Evolutionary conservation across 2,329 filamentous ascomycete species (phyloP), one percentile per base, ranked within the genome.

Genomic region (Thelonectria olida): DNA sequence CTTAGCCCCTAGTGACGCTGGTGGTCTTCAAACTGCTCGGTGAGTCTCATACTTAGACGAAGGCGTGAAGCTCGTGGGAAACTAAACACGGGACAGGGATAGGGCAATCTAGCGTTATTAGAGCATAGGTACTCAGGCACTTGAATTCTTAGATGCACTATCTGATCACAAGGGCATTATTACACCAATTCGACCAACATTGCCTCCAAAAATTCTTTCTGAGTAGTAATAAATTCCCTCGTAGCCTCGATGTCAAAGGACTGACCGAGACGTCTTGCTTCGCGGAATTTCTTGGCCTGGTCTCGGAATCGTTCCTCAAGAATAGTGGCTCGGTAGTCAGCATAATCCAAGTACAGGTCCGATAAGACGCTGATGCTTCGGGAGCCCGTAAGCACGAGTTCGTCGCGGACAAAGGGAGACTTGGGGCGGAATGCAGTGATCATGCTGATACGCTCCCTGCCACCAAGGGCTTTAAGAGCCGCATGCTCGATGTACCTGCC

Each of bases 401-500:
- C 86, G 67, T 90, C 88, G n/a, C 79, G 80, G 42, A 85, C 68
- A n/a, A 76, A 76, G 4, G 86, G 78, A 36, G 79, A 82, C 51
- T 81, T 82, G 1, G 88, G 86, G 12, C 88, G 81, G 77, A 89
- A 90, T 3, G 85, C 87, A 0, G 88, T 90, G 53, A 90, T 87
- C 78, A 88, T 87, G 50, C 81, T 86, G 75, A 90, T 89, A 38
- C 88, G 84, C 73, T 90, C 88, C 17, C 81, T 81, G 8, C 80
- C 80, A n/a, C 86, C 85, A 2, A 86, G 74, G 10, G 87, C 84
- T 10, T 81, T 82, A 23, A 89, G 79, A 2, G 88, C 88, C 66
- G 86, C 82, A 72, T 91, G 88, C 63, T 85, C 84, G 62, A 90
- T 88, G 75, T 90, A 89, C 20, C 88, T 81, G 17, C 88, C 88